Percentiles rank a stretch among this genome's conserved stretches.
Evolutionary conservation across 495 filamentous ascomycete genomes (phyloP).

Genomic region (Aspergillus ostianus): DNA sequence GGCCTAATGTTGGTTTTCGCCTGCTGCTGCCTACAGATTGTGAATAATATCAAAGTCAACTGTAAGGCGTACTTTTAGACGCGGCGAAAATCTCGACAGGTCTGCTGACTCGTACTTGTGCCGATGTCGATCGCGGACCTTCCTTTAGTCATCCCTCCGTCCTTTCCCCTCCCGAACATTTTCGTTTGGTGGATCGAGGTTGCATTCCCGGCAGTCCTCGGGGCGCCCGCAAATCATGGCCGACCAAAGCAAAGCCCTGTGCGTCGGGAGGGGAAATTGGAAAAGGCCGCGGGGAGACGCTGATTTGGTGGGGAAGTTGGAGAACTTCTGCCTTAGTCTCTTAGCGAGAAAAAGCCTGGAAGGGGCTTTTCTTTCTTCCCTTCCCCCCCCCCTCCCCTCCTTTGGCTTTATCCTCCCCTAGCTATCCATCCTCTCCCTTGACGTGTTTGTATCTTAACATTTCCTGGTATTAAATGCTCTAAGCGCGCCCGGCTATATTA

Average conservation of each 20-base stretch:
- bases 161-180: not conserved
- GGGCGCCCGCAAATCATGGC: no score
- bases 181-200: not conserved
- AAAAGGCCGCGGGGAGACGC: not conserved
- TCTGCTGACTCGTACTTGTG: not conserved
- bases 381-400: not conserved
- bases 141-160: not conserved
- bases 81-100: not conserved
- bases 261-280: not conserved
- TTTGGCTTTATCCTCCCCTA: no score
- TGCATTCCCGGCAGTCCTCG: not conserved
- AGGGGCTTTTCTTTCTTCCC: not conserved
- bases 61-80: not conserved
- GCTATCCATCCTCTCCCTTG: no score
- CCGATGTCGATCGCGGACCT: not conserved
- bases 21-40: not conserved
- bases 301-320: not conserved
- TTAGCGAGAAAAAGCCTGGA: not conserved
- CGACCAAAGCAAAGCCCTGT: not conserved
- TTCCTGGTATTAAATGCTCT: not conserved
- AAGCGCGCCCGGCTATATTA: not conserved
- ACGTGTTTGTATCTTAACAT: not conserved
- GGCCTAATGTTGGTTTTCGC: not conserved
- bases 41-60: no score
- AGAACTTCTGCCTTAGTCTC: not conserved